Conservation (phyloP, 2,329 filamentous ascomycete species). For the Colletotrichum gloeosporioides region DNA sequence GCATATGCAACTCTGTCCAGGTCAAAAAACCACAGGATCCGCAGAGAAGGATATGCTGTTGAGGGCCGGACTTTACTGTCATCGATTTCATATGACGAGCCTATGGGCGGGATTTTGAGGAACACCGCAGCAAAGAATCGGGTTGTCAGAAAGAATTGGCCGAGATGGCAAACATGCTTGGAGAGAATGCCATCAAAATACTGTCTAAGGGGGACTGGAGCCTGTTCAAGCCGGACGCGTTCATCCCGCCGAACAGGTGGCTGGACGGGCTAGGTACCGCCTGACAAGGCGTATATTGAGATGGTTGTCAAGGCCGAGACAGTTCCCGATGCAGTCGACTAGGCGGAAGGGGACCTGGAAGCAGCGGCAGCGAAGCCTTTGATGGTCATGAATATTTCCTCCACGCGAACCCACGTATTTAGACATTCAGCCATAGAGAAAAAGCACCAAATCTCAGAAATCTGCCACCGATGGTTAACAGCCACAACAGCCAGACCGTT, state of each 20-base stretch:
- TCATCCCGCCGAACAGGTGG: neutral
- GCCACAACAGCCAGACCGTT: neutral
- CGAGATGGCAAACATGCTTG: neutral
- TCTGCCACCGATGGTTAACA: neutral
- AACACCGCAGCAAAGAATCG: no score
- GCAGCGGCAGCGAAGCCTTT: neutral
- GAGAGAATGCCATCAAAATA: neutral
- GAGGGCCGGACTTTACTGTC: no score
- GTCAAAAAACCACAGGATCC: no score
- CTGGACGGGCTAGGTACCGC: neutral
- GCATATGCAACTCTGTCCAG: no score
- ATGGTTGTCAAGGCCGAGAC: neutral
- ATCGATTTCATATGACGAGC: no score
- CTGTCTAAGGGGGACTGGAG: neutral
- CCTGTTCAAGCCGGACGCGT: neutral
- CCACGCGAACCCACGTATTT: neutral
- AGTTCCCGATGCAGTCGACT: accelerated
- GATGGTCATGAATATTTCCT: neutral
- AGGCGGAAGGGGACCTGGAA: accelerated
- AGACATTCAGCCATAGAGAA: neutral
- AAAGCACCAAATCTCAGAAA: neutral
- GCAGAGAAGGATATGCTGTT: no score
- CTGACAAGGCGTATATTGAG: neutral
- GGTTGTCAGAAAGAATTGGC: neutral
- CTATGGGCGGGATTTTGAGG: no score